phyloP scores from a whole-genome alignment of 768 basidiomycete genomes.

The Russula abietina region DNA sequence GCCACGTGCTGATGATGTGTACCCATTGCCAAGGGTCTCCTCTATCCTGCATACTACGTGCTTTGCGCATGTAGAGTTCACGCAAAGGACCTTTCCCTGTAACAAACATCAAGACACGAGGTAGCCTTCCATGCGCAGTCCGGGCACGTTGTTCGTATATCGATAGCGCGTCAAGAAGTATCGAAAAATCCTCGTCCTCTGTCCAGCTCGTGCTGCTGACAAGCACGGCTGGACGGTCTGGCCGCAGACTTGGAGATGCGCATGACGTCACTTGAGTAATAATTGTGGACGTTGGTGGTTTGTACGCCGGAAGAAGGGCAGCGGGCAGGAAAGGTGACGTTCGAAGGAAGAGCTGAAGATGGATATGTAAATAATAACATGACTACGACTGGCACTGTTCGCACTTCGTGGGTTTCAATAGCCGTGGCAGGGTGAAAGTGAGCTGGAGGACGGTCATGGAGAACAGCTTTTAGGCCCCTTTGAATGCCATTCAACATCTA shows the following conservation, averaged over 20 bases:
- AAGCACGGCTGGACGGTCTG: slow-evolving; percentile 76
- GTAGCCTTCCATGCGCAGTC: slow-evolving; percentile 38
- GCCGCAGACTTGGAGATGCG: slow-evolving; percentile 47
- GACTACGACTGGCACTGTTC: neutral
- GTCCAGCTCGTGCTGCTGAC: slow-evolving; percentile 98
- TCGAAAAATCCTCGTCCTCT: slow-evolving; percentile 88
- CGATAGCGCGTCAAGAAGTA: slow-evolving; percentile 70
- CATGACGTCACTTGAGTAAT: slow-evolving; percentile 37
- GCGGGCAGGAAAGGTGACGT: slow-evolving; percentile 48
- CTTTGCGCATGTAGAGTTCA: slow-evolving; percentile 64
- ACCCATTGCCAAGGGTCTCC: slow-evolving; percentile 61
- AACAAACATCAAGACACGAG: slow-evolving; percentile 75
- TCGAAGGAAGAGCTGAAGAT: slow-evolving; percentile 48
- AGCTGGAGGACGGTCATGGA: slow-evolving; percentile 87
- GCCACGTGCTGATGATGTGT: slow-evolving; percentile 75
- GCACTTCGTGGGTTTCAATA: slow-evolving; percentile 72
- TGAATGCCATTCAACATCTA: neutral
- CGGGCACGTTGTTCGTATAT: slow-evolving; percentile 60
- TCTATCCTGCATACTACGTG: slow-evolving; percentile 49
- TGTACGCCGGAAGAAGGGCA: slow-evolving; percentile 37
- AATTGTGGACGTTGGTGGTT: slow-evolving; percentile 28
- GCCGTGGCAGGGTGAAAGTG: slow-evolving; percentile 71
- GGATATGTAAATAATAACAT: slow-evolving; percentile 22
- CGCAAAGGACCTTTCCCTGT: slow-evolving; percentile 87
- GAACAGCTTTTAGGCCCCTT: slow-evolving; percentile 72